phyloP scores from a whole-genome alignment of 208 protist species.

The Crithidia expoeki region DNA sequence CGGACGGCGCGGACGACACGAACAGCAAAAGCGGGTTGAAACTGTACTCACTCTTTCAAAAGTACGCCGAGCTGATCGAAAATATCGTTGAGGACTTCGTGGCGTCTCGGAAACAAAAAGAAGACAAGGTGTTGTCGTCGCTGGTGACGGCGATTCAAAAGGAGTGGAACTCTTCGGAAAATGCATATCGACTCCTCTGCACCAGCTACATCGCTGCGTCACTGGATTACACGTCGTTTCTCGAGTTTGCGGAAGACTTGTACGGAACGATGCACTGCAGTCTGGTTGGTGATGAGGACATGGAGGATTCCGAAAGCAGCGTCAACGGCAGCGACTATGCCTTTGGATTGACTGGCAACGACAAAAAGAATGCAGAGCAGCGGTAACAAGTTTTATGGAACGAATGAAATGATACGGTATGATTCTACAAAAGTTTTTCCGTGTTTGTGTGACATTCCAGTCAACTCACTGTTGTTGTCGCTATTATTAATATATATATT shows the following conservation, averaged over 20 bases:
- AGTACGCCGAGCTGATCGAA: slow-evolving; percentile 63
- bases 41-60: slow-evolving; percentile 59
- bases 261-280: slow-evolving; percentile 51
- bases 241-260: slow-evolving; percentile 64
- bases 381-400: no score
- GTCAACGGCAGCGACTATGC: background rate
- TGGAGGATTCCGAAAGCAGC: slow-evolving; percentile 21
- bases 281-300: slow-evolving; percentile 2
- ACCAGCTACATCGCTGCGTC: slow-evolving; percentile 75
- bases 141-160: slow-evolving; percentile 57
- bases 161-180: slow-evolving; percentile 44
- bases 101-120: slow-evolving; percentile 20
- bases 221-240: slow-evolving; percentile 75
- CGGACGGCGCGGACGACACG: slow-evolving; percentile 22
- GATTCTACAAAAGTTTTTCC: no score
- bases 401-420: no score
- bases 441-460: no score
- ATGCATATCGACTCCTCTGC: slow-evolving; percentile 53
- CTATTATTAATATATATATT: no score
- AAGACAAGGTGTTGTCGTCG: slow-evolving; percentile 23
- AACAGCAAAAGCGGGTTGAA: slow-evolving; percentile 56
- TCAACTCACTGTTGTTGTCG: no score
- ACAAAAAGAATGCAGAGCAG: background rate
- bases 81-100: slow-evolving; percentile 58
- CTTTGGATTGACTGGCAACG: no score